Percentiles rank a stretch among this genome's conserved stretches.
Conservation (phyloP, 208 protist species). For the Acanthamoeba royreba region DNA sequence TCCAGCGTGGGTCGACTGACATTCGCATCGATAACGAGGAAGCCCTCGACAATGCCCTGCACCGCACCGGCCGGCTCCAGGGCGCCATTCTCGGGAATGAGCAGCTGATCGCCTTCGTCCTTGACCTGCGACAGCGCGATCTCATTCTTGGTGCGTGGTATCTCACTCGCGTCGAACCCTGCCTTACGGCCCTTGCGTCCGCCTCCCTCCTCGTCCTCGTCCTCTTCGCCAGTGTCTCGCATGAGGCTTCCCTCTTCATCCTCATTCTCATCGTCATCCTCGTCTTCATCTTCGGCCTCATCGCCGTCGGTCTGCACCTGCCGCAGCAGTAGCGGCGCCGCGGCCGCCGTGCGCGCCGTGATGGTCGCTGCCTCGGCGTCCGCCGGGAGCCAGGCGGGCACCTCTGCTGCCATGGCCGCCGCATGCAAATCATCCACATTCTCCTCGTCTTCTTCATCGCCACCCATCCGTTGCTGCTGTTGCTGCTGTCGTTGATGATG, state of each 20-base stretch:
- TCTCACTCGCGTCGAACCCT: neutral
- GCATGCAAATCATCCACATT: neutral
- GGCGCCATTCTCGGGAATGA: neutral
- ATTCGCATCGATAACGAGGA: neutral
- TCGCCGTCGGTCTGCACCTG: neutral
- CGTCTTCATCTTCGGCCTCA: neutral
- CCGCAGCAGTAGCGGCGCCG: neutral
- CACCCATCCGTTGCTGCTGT: neutral
- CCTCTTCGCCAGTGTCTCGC: neutral
- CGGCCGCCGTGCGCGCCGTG: neutral
- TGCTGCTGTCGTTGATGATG: no score
- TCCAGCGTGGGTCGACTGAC: neutral
- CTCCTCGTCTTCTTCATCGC: neutral
- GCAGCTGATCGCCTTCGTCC: neutral
- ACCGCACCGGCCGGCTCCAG: neutral
- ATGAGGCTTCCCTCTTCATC: neutral
- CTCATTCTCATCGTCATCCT: neutral
- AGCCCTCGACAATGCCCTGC: neutral
- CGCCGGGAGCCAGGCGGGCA: neutral
- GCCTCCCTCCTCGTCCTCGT: neutral
- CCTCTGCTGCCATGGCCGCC: neutral
- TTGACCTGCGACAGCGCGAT: neutral
- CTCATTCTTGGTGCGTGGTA: conserved; percentile 7
- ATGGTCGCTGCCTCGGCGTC: neutral
- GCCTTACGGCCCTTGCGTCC: no score